Percentiles rank a stretch among this genome's conserved stretches.
phyloP scores from a whole-genome alignment of 1,284 basidiomycete species.

The Cutaneotrichosporon mucoides region DNA sequence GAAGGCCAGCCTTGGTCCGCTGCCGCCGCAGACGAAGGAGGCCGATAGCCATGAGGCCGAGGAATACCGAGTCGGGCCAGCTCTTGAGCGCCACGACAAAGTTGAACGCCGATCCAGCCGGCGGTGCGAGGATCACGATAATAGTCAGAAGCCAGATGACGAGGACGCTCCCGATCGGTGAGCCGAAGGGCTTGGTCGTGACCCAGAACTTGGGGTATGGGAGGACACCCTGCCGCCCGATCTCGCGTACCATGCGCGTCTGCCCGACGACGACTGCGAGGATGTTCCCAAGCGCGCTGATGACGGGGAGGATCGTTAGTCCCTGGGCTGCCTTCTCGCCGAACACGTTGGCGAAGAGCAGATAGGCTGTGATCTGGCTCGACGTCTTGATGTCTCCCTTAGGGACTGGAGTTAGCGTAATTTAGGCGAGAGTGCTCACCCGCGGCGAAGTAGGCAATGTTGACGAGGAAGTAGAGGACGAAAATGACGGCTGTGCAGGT shows the following conservation, averaged over 20 bases:
- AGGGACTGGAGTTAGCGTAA: no score
- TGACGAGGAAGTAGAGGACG: no score
- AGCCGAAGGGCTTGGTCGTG: slow-evolving; percentile 37
- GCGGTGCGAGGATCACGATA: slow-evolving; percentile 57
- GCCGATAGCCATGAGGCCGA: slow-evolving; percentile 49
- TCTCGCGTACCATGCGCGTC: slow-evolving; percentile 48
- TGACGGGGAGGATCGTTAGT: no score
- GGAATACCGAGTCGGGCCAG: slow-evolving; percentile 52
- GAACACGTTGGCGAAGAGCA: no score
- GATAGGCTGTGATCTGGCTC: no score
- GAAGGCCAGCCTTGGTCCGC: slow-evolving; percentile 44
- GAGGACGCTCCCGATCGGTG: slow-evolving; percentile 50
- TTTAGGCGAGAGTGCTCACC: no score
- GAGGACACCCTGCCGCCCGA: slow-evolving; percentile 43
- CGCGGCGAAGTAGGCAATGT: no score
- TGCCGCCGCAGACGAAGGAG: slow-evolving; percentile 52
- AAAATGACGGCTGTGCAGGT: no score
- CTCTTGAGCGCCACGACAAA: slow-evolving; percentile 51
- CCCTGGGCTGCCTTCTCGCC: no score
- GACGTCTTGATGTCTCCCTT: no score
- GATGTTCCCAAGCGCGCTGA: no score
- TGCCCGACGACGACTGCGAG: no score
- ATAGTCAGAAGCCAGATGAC: slow-evolving; percentile 54
- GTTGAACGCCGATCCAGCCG: slow-evolving; percentile 56
- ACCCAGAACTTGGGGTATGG: slow-evolving; percentile 41